Base-by-base conservation (phyloP, 225 moss, liverwort and hornwort species). In the Thuidium tamariscinum region DNA sequence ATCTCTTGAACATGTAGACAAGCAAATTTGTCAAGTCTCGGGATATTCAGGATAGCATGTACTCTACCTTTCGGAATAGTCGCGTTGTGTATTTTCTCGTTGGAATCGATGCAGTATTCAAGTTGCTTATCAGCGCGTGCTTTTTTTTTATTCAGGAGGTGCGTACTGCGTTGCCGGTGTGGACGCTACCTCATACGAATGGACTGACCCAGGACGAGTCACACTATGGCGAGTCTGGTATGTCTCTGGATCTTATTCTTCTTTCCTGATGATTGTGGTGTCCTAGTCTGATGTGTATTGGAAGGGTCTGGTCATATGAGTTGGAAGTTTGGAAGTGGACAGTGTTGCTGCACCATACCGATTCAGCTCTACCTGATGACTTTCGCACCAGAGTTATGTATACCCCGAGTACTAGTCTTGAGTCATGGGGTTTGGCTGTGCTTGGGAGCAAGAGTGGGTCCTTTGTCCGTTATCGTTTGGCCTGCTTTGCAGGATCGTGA, bases 141-240 rank as follows among this genome's bases (percentile, higher is more conserved):
- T 27, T 65, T 36, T 6, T 42, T 29, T 74, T 79, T 74, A n/a
- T 80, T 30, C 88, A 99, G 97, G 99, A 97, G 90, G 93, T 95
- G 86, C 94, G 95, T 54, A 96, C 93, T 52, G 89, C 92, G 30
- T 78, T 99, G 88, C 95, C 95, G n/a, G 93, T 99, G 56, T 99
- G 99, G 99, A 93, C 95, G n/a, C 77, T 96, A 16, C 88, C 97
- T 26, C 89, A 83, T 79, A 95, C 91, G 34, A 99, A 93, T 86
- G 99, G 99, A 46, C 92, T 99, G 64, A 95, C 93, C 70, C 87
- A 89, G 46, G 96, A 97, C 44, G 97, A 96, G 49, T 86, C 92
- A 20, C 99, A 97, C 83, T 99, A 97, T 77, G 95, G 99, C 26
- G 91, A 92, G 78, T 96, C 95, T 54, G 99, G 99, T 97, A 91